Base-by-base conservation (phyloP, 169 alveolate species). In the Toxoplasma gondii region DNA sequence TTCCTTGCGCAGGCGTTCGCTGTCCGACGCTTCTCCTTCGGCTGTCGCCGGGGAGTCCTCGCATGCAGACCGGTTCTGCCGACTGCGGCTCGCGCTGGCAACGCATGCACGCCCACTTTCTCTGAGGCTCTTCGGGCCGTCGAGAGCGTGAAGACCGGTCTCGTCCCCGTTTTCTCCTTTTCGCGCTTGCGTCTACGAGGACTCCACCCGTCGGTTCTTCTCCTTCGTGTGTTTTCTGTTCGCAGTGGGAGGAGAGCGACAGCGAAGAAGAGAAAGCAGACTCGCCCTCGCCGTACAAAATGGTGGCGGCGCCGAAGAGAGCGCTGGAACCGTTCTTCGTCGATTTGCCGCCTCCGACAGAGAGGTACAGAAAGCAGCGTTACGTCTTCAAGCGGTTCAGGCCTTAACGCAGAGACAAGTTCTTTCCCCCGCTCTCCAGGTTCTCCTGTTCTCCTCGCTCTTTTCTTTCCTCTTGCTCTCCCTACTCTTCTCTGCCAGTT, bases 271-370 rank as follows among this genome's bases (percentile, higher is more conserved):
- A 82, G 38, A 12, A 22, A 43, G 90, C 49, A 2, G n/a, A 36
- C 27, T 27, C 49, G 7, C 39, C 39, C 39, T 22, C 44, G 24
- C 36, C 90, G 31, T 82, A 43, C 64, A 22, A 36, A 22, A 82
- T 82, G 90, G 90, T 82, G 1, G 4, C 53, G 2, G 90, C 90
- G 36, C 90, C 90, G 17, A 38, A 43, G 69, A 29, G 90, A 39
- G 53, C 90, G 5, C 90, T 82, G n/a, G 90, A 82, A 49, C 90
- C 90, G 4, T 82, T 82, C 90, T 82, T 31, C 67, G 90, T 82
- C 41, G 90, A 82, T 38, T 36, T 82, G 69, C 90, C 90, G 1
- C 90, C 90, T 1, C 90, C 90, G 36, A 82, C 29, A 22, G 90
- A 82, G 29, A 2, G 90, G 24, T 82, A 43, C 67, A 39, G 90